These are phyloP conservation scores for Monosporascus sp. DNA, from an alignment of 2,329 filamentous ascomycete species.

Conservation along the genomic window DNA sequence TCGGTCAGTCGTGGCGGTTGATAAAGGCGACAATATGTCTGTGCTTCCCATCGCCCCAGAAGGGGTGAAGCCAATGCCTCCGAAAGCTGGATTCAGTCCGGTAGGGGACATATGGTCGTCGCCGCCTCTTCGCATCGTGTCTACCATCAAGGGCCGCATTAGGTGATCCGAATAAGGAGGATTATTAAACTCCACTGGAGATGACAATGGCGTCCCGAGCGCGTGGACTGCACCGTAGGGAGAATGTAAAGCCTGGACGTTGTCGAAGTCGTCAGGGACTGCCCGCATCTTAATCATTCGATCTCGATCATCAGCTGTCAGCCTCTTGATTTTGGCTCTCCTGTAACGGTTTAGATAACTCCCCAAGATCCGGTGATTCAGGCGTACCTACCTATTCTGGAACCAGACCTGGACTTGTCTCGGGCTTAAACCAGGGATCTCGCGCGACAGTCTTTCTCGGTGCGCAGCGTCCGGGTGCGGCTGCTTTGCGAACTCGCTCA, in stretches of 20 bases:
- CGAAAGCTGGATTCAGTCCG: constrained; percentile 62
- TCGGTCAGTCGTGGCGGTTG: constrained; percentile 48
- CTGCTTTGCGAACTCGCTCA: constrained; percentile 95
- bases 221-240: constrained; percentile 59
- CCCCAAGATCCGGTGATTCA: constrained; percentile 9
- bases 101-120: constrained; percentile 64
- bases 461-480: constrained; percentile 91
- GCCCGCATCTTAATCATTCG: constrained; percentile 68
- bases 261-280: constrained; percentile 66
- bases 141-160: constrained; percentile 63
- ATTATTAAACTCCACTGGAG: constrained; percentile 42
- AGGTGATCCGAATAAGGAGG: constrained; percentile 54
- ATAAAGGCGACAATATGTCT: constrained; percentile 54
- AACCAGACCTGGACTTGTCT: constrained; percentile 98
- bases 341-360: constrained; percentile 32
- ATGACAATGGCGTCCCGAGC: constrained; percentile 41
- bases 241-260: constrained; percentile 62
- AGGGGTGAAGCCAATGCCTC: constrained; percentile 59
- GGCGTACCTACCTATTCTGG: constrained; percentile 75
- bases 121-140: constrained; percentile 56
- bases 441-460: constrained; percentile 76
- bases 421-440: constrained; percentile 87
- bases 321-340: constrained; percentile 66
- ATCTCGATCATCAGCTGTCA: constrained; percentile 65
- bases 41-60: constrained; percentile 43